Conservation (phyloP, 148 eudicot species). For the Chenopodium quinoa region DNA sequence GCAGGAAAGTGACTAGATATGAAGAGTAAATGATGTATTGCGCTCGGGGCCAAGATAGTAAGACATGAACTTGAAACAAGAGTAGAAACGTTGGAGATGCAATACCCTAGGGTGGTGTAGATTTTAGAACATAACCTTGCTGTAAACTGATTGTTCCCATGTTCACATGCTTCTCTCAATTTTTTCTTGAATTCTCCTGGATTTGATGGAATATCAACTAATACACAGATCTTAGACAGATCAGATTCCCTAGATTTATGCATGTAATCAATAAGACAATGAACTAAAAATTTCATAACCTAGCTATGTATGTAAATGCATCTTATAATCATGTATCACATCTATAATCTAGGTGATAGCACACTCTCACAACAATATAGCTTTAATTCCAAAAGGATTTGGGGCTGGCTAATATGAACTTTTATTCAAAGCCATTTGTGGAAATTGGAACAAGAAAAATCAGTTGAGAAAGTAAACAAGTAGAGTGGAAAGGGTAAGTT, state of each 20-base stretch:
- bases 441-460: no score
- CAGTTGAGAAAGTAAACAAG: no score
- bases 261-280: background rate
- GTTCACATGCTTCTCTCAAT: background rate
- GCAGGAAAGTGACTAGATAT: background rate
- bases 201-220: no score
- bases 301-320: background rate
- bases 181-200: background rate
- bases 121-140: background rate
- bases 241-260: background rate
- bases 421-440: no score
- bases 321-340: background rate
- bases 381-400: no score
- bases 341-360: background rate
- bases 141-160: background rate
- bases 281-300: background rate
- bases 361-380: no score
- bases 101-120: background rate
- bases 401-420: no score
- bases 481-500: no score
- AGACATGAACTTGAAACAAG: background rate
- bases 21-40: background rate
- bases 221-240: no score
- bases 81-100: background rate
- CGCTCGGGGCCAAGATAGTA: no score